Base-by-base conservation (phyloP, 345 rosid genomes). In the Linum tenue region DNA sequence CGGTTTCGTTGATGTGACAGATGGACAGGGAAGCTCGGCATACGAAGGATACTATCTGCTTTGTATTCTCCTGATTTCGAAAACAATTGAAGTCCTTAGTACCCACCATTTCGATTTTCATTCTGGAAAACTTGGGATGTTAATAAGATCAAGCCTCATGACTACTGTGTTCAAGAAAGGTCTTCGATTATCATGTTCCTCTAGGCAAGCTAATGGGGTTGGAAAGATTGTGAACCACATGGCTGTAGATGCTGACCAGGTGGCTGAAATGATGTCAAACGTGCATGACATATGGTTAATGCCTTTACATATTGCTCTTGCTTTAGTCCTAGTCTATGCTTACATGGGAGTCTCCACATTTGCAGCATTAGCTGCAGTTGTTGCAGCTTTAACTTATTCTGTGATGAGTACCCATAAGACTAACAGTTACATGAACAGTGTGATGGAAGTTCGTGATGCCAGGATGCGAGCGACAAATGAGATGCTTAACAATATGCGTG, bases 41-140 rank as follows among this genome's bases (percentile, higher is more conserved):
- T 61, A 79, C 35, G 95, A 41, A 41, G 44, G 89, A 9, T 5
- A 85, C 70, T 15, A 79, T 72, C 86, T 88, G 31, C 83, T 89
- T 0, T 74, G 70, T 39, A 65, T 82, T 68, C 82, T 88, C 76
- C 81, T 88, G 73, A 12, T 81, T 37, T 69, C 95, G 2, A 88
- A 88, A 79, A 85, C 81, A 22, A 73, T 77, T 5, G 95, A 87
- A 69, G 84, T 87, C 6, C 64, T 85, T 62, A 77, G 83, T 48
- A 89, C 85, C 67, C 53, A 88, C 39, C 86, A 82, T 42, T 85
- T 88, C 89, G 85, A 85, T 62, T 88, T 88, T 35, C 91, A 89
- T 42, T 82, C 95, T 59, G 85, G 82, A 64, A 77, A 74, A 9
- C 84, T 82, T 17, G 95, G 95, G 37, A 64, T 83, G 44, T 69